Percentiles rank a stretch among this genome's conserved stretches.
Conservation (phyloP, 2,329 filamentous ascomycete genomes). For the Furcasterigmium sp. region DNA sequence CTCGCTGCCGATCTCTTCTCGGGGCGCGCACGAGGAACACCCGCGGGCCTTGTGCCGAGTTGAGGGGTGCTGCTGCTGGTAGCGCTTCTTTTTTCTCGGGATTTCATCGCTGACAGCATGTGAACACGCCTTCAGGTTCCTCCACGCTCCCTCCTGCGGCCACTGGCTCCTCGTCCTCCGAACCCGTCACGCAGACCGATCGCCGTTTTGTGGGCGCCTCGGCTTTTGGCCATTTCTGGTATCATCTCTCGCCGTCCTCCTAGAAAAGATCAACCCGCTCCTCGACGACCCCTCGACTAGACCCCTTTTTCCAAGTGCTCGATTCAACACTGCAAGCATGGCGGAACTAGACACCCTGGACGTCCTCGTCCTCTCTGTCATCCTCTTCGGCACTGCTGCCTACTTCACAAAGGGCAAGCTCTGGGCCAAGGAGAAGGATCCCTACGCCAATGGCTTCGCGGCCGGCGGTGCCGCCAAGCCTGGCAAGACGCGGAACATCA, state of each 20-base stretch:
- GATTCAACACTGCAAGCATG: constrained; percentile 51
- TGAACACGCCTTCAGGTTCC: not conserved
- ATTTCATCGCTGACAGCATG: not conserved
- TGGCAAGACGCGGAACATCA: constrained; percentile 82
- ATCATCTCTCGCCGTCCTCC: not conserved
- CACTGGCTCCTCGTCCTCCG: not conserved
- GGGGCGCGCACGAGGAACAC: too few species aligned
- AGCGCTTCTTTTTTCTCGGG: not conserved
- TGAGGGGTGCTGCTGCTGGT: too few species aligned
- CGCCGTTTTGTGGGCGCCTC: not conserved
- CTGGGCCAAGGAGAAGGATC: constrained; percentile 85
- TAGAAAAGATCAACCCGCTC: not conserved
- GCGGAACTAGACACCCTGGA: constrained; percentile 95
- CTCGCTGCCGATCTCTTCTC: too few species aligned
- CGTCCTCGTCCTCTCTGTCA: constrained; percentile 79
- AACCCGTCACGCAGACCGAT: not conserved
- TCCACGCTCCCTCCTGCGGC: not conserved
- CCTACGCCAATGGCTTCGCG: constrained; percentile 73
- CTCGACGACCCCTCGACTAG: not conserved
- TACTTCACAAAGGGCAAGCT: constrained; percentile 98
- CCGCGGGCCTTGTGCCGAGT: too few species aligned
- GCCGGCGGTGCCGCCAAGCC: constrained; percentile 66
- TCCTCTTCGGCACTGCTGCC: constrained; percentile 81
- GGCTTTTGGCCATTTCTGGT: not conserved
- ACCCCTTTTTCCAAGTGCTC: constrained; percentile 3